Base-by-base conservation (phyloP, 2,329 filamentous ascomycete genomes). In the Aspergillus fumigatus region DNA sequence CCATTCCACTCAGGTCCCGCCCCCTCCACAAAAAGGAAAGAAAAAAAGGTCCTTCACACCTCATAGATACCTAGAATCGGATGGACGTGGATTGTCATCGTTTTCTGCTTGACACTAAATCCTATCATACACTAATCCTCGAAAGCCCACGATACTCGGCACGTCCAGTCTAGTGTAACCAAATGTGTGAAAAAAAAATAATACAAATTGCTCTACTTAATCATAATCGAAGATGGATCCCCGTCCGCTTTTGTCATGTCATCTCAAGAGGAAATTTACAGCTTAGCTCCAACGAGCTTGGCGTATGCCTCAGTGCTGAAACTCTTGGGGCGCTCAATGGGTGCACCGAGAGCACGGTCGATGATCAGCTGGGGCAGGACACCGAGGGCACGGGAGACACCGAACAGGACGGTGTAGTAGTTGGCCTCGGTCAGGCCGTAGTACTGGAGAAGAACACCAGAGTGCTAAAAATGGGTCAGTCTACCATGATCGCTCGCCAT, bases 361-460 rank as follows among this genome's bases (percentile, higher is more conserved):
- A 99, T 97, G 85, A 99, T 99, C 77, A 99, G 86, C 86, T 99
- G 94, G 71, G 94, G 94, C 73, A 99, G 89, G 67, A 99, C 94
- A 87, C 94, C 94, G 71, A 99, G 90, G 68, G 94, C 94, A 76
- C 94, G 90, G 68, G 92, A 96, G 48, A 99, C 94, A 86, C 94
- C 94, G 79, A 99, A 99, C 75, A 99, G 89, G 62, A 99, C 94
- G 62, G 94, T 99, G 90, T 99, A 99, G 88, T 95, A 99, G 88
- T 88, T 97, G 80, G 94, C 89, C 85, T 99, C 93, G 63, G 90
- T 97, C 77, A 99, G 84, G 73, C 94, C 94, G 82, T 99, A 99
- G 88, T 99, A 94, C 84, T 99, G 94, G 69, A 99, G 90, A 66
- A 99, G 90, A 67, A 99, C 94, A 84, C 94, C 94, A 32, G 92